Conservation (phyloP, 1,284 basidiomycete species). For the Ustilago lituana region DNA sequence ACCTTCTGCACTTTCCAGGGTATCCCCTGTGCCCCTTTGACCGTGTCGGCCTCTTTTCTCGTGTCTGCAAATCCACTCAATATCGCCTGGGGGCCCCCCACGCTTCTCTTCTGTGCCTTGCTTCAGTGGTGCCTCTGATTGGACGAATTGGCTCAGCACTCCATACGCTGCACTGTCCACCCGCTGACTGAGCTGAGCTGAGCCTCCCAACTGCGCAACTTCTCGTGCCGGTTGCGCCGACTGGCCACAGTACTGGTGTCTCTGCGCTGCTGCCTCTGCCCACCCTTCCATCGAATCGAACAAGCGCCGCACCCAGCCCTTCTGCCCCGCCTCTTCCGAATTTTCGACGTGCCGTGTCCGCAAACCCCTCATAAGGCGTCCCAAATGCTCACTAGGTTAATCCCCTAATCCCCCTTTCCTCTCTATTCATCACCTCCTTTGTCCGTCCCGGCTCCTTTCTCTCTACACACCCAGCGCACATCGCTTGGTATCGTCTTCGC, state of each 20-base stretch:
- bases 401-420: not conserved
- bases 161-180: too few species aligned
- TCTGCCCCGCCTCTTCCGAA: too few species aligned
- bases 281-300: too few species aligned
- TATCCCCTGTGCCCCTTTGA: not conserved
- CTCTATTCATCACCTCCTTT: not conserved
- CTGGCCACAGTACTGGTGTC: too few species aligned
- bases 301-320: too few species aligned
- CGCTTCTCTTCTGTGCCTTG: constrained; percentile 11
- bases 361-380: constrained; percentile 23
- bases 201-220: not conserved
- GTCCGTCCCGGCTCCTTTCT: constrained; percentile 12
- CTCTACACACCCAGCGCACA: constrained; percentile 15
- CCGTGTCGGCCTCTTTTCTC: constrained; percentile 6
- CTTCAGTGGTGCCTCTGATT: too few species aligned
- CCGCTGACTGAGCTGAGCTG: constrained; percentile 16
- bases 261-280: too few species aligned
- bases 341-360: constrained; percentile 18
- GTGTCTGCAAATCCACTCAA: not conserved
- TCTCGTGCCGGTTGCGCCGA: too few species aligned
- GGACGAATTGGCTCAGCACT: too few species aligned
- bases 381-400: too few species aligned
- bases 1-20: too few species aligned
- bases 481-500: constrained; percentile 1
- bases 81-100: constrained; percentile 9